phyloP scores from a whole-genome alignment of 805 yeast species.

The Candida sanyiensis region DNA sequence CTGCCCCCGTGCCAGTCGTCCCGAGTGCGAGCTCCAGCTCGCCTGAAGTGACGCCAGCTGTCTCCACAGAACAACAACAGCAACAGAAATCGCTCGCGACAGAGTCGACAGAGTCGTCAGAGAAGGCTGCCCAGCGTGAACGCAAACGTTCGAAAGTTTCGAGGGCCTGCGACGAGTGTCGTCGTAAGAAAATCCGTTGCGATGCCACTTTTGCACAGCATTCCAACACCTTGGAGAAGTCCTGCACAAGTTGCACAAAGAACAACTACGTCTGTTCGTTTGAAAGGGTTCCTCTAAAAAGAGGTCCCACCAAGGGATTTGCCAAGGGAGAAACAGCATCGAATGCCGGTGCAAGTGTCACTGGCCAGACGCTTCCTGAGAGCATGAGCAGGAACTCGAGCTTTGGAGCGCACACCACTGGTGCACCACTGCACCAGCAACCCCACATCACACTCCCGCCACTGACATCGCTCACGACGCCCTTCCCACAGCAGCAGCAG shows the following conservation, averaged over 20 bases:
- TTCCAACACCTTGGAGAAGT: slow-evolving; percentile 41
- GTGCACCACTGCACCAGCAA: not conserved
- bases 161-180: slow-evolving; percentile 76
- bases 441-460: slow-evolving; percentile 12
- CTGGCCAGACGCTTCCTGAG: not conserved
- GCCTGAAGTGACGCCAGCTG: too few relatives aligned
- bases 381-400: slow-evolving; percentile 6
- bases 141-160: slow-evolving; percentile 69
- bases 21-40: too few relatives aligned
- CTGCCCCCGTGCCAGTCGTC: too few relatives aligned
- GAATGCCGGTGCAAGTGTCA: not conserved
- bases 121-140: slow-evolving; percentile 13
- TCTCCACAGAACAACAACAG: not conserved
- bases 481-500: slow-evolving; percentile 1
- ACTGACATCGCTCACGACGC: slow-evolving; percentile 10
- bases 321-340: slow-evolving; percentile 18
- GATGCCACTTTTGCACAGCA: slow-evolving; percentile 48
- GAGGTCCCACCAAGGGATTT: slow-evolving; percentile 78
- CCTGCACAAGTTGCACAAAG: slow-evolving; percentile 59
- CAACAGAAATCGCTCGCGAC: not conserved
- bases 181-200: slow-evolving; percentile 68
- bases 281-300: slow-evolving; percentile 63
- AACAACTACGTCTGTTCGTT: slow-evolving; percentile 60
- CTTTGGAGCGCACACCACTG: slow-evolving; percentile 3
- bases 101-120: not conserved